phyloP scores from a whole-genome alignment of 2,329 filamentous ascomycete species.

The Helotiales sp. region DNA sequence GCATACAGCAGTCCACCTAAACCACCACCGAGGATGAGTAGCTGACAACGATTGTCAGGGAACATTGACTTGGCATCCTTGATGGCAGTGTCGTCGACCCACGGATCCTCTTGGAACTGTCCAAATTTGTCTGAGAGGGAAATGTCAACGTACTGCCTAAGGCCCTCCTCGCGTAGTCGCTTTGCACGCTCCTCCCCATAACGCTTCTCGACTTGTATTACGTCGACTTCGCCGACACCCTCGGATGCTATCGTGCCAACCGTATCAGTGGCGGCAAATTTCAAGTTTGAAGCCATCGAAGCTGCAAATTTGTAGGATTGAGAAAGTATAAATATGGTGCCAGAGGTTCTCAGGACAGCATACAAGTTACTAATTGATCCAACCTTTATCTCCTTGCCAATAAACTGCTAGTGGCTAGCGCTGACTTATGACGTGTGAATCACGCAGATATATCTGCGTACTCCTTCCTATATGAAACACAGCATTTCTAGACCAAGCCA shows the following conservation, averaged over 20 bases:
- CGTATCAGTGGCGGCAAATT: not conserved
- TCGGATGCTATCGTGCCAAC: not conserved
- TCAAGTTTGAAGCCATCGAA: too few species aligned
- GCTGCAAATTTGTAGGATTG: too few species aligned
- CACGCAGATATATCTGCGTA: too few species aligned
- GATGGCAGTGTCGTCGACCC: slow-evolving; percentile 3
- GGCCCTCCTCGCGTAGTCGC: slow-evolving; percentile 8
- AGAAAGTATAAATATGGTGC: too few species aligned
- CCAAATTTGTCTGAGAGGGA: slow-evolving; percentile 3
- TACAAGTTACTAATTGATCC: too few species aligned
- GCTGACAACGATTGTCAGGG: slow-evolving; percentile 7
- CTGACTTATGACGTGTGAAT: too few species aligned
- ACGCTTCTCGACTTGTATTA: not conserved
- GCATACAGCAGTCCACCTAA: slow-evolving; percentile 10
- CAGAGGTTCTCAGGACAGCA: too few species aligned
- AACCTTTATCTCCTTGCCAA: too few species aligned
- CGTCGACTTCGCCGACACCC: not conserved
- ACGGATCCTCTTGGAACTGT: slow-evolving; percentile 9
- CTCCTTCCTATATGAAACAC: too few species aligned
- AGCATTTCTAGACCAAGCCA: too few species aligned
- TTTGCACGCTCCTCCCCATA: slow-evolving; percentile 8
- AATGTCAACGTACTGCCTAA: slow-evolving; percentile 8
- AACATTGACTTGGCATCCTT: not conserved
- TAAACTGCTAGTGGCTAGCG: too few species aligned
- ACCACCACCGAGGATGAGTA: slow-evolving; percentile 12